Evolutionary conservation across 306 rosid species (phyloP), one percentile per base, ranked within the genome.

Genomic region (Dryas alaskensis): DNA sequence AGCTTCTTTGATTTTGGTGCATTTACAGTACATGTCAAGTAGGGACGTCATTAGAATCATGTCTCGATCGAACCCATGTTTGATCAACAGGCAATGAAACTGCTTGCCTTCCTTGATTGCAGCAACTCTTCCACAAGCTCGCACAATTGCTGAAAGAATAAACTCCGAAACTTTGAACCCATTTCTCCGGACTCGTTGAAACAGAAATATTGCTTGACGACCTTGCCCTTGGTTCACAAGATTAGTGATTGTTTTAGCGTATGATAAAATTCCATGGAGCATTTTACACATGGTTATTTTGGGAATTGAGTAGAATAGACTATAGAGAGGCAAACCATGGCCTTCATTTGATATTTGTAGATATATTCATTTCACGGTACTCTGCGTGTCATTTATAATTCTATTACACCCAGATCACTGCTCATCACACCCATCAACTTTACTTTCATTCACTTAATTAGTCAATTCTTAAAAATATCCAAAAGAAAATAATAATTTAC

Each of bases 1-100:
- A 16, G 83, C 86, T 0, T 60, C 73, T n/a, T 25, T 22, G 42
- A 72, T 66, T 10, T 54, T 3, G 17, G 7, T 31, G 65, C 76
- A 79, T 79, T 83, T 79, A 13, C 17, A 47, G 81, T 75, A 75
- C 69, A 79, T 39, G 47, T 70, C 76, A 5, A 79, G 69, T 25
- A 79, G 65, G n/a, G 81, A 79, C 10, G 83, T 83, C 83, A 67
- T 75, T 7, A 75, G 47, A 71, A 58, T 27, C 69, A 13, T 52
- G 67, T 78, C 78, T 47, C 31, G 48, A 40, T 57, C 3, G 45
- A 73, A 69, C 73, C 82, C 82, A 6, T 51, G 62, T 69, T 69
- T 78, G 64, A 69, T 11, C 0, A 64, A 53, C 31, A 27, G 13
- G 78, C 83, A 70, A 62, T 79, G 86, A 53, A 67, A 55, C 46